Percentiles rank a stretch among this genome's conserved stretches.
Evolutionary conservation across 1,139 yeast species (phyloP).

Genomic region (Candida sp.): DNA sequence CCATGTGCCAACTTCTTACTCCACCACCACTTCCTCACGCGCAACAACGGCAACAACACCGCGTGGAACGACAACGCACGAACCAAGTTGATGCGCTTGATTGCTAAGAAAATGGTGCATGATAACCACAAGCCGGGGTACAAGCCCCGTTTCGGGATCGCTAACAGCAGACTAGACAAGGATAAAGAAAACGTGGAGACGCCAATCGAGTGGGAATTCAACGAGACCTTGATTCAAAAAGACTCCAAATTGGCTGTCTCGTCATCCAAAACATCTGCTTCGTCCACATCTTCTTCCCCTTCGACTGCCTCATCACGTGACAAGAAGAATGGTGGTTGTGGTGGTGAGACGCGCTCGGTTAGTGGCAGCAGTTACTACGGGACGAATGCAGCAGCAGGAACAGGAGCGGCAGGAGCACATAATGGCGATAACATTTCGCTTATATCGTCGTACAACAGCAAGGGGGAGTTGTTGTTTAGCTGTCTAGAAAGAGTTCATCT

Average conservation of each 20-base stretch:
- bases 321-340: neutral
- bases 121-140: constrained; percentile 7
- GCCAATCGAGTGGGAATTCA: constrained; percentile 13
- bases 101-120: constrained; percentile 10
- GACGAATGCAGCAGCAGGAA: neutral
- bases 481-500: constrained; percentile 41
- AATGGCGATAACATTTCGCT: neutral
- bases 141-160: constrained; percentile 14
- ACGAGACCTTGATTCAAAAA: constrained; percentile 7
- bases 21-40: constrained; percentile 48
- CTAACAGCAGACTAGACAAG: neutral
- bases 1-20: constrained; percentile 51
- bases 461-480: constrained; percentile 19
- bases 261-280: neutral
- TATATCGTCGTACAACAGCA: neutral
- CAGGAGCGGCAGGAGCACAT: neutral
- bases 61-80: constrained; percentile 7
- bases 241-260: neutral
- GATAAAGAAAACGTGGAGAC: neutral
- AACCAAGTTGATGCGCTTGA: constrained; percentile 10
- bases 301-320: neutral
- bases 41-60: neutral
- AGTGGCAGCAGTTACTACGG: neutral
- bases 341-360: neutral
- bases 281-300: neutral